Evolutionary conservation across 148 eudicot genomes (phyloP).

Genomic region (Selenicereus undatus): DNA sequence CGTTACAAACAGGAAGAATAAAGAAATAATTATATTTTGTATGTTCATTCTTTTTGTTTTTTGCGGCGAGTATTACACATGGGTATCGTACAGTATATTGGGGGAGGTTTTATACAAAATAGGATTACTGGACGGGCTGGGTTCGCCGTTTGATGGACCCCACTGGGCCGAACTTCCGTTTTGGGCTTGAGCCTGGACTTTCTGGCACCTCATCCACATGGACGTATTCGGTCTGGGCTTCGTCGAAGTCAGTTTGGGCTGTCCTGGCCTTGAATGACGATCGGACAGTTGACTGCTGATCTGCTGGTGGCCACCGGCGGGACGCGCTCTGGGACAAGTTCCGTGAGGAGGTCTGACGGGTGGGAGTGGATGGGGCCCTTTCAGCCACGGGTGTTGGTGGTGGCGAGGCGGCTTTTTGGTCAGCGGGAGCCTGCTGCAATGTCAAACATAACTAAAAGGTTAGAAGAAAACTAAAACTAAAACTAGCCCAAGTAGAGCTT

Average conservation of each 20-base stretch:
- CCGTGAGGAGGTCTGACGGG: slow-evolving; percentile 18
- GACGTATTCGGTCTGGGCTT: slow-evolving; percentile 39
- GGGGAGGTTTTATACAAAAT: not conserved
- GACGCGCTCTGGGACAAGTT: not conserved
- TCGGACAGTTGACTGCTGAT: slow-evolving; percentile 18
- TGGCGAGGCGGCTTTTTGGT: slow-evolving; percentile 11
- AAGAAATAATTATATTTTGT: not conserved
- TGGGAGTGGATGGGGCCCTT: slow-evolving; percentile 6
- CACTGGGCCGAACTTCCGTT: not conserved
- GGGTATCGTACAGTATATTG: slow-evolving; percentile 17
- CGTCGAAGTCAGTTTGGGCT: slow-evolving; percentile 27
- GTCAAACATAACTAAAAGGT: not conserved
- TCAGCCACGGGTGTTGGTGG: slow-evolving; percentile 28
- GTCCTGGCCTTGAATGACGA: slow-evolving; percentile 22
- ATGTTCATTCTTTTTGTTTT: not conserved
- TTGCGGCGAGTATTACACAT: not conserved
- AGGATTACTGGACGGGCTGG: slow-evolving; percentile 14
- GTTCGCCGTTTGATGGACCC: slow-evolving; percentile 27
- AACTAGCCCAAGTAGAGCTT: no score
- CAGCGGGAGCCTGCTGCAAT: slow-evolving; percentile 18
- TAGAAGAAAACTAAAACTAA: not conserved
- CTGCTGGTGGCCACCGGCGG: slow-evolving; percentile 18
- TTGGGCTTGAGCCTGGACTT: slow-evolving; percentile 20
- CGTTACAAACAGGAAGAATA: not conserved
- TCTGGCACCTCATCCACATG: slow-evolving; percentile 27